phyloP scores from a whole-genome alignment of 768 basidiomycete species.

The Suillus plorans region DNA sequence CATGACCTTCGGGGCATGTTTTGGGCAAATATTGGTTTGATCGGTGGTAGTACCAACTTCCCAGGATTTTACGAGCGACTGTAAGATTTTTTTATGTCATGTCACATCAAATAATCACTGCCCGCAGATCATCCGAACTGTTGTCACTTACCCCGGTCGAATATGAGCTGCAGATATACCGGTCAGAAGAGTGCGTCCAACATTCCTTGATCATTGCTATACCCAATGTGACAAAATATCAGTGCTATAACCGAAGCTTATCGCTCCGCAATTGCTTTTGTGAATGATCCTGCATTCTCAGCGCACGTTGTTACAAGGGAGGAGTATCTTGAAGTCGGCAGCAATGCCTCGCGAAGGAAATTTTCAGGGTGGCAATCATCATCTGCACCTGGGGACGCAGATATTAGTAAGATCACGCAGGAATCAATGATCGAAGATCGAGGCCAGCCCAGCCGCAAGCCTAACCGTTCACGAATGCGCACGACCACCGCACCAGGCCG shows the following conservation, averaged over 20 bases:
- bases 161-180: conserved; percentile 70
- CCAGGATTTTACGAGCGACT: conserved; percentile 72
- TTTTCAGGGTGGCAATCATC: conserved; percentile 60
- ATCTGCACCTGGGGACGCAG: conserved; percentile 18
- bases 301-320: conserved; percentile 64
- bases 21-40: conserved; percentile 90
- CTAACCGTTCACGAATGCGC: conserved; percentile 28
- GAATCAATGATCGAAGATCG: conserved; percentile 24
- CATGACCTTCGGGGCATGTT: conserved; percentile 88
- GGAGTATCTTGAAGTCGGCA: conserved; percentile 86
- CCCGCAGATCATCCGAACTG: conserved; percentile 65
- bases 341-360: conserved; percentile 70
- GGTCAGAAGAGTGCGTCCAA: conserved; percentile 67
- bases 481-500: conserved; percentile 20
- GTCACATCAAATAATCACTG: conserved; percentile 11
- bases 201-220: conserved; percentile 8
- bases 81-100: conserved; percentile 44
- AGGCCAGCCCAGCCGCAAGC: conserved; percentile 22
- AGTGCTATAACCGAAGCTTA: conserved; percentile 72
- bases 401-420: conserved; percentile 21
- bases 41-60: conserved; percentile 81
- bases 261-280: conserved; percentile 58
- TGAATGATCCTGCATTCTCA: conserved; percentile 49
- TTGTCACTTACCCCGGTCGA: conserved; percentile 81
- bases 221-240: conserved; percentile 15